Base-by-base conservation (phyloP, 2,329 filamentous ascomycete species). In the Fusarium transvaalense region DNA sequence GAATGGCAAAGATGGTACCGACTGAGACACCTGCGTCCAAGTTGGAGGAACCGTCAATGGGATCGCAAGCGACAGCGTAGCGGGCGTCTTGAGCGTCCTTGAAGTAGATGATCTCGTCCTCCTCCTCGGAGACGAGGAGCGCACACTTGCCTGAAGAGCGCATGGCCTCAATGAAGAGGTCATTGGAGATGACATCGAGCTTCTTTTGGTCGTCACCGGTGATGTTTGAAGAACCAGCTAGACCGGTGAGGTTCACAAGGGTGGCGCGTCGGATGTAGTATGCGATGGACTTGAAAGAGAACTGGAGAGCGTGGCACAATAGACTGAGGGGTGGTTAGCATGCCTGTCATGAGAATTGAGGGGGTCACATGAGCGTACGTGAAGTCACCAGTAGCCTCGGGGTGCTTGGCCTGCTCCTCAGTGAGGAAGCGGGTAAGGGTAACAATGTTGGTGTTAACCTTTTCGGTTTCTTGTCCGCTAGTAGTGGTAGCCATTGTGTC, bases 181-280 rank as follows among this genome's bases (percentile, higher is more conserved):
- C 96, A 80, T 99, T 98, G 79, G 94, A 95, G 78, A 99, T 98
- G 63, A 99, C 95, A 79, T 99, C 96, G 67, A 99, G 92, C 85
- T 99, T 99, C 89, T 99, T 99, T 81, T 99, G 96, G 79, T 98
- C 96, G 81, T 99, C 96, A 71, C 96, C 96, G 5, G 96, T 98
- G 55, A 87, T 93, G 83, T 99, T 99, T 71, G 94, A 93, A 64
- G 95, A 96, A 62, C 96, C 96, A 66, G 96, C 96, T 48, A 99
- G 89, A 65, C 96, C 96, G 53, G 93, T 97, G 66, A 99, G 89
- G 85, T 97, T 97, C 83, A 98, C 95, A 70, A 99, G 85, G 25
- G 93, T 95, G 35, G 95, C 94, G 80, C 96, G 91, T 76, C 95
- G 94, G 81, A 99, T 99, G 86, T 97, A 99, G 87, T 98, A 97